These are phyloP conservation scores for Umbilicus rupestris DNA, from an alignment of 164 flowering plant genomes.

Conservation along the genomic window DNA sequence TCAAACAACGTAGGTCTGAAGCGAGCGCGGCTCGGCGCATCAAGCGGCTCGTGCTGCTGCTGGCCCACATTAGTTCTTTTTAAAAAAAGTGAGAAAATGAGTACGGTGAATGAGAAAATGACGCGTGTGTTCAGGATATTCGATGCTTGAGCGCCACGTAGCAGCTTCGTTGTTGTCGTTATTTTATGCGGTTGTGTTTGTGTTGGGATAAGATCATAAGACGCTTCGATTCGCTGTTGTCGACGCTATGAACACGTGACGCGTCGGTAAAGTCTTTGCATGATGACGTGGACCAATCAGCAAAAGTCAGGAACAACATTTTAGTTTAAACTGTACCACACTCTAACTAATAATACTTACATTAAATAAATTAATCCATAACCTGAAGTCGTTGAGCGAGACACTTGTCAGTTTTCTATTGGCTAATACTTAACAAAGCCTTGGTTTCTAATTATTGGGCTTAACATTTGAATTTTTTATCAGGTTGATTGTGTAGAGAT, in stretches of 20 bases:
- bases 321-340: background rate
- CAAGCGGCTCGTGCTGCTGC: background rate
- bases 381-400: background rate
- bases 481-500: background rate
- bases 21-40: background rate
- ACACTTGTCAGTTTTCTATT: background rate
- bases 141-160: background rate
- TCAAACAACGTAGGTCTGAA: background rate
- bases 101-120: background rate
- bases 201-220: too few species aligned
- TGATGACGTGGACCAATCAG: background rate
- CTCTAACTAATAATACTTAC: background rate
- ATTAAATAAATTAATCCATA: background rate
- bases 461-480: background rate
- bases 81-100: background rate
- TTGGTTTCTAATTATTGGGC: background rate
- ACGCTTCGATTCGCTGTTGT: too few species aligned
- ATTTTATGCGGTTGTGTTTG: background rate
- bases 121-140: background rate
- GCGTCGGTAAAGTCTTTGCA: background rate
- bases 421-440: background rate
- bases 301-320: background rate
- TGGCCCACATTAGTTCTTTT: background rate
- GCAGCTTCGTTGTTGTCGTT: background rate
- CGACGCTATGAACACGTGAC: background rate